Conservation (phyloP, 805 yeast genomes). For the Lachancea cidri region DNA sequence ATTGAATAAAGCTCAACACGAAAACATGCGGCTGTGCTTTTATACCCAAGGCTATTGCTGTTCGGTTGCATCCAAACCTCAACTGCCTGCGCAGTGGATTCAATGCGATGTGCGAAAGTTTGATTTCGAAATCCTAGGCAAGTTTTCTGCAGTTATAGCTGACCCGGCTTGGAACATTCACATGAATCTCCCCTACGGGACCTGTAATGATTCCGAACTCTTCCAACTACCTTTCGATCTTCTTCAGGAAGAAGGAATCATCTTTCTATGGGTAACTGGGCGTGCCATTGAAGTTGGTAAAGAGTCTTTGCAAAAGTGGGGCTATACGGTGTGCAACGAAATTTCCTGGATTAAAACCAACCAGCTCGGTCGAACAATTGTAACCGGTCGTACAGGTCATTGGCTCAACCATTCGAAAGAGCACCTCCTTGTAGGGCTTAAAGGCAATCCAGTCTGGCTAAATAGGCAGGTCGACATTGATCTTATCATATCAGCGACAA, state of each 20-base stretch:
- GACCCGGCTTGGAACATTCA: slow-evolving; percentile 98
- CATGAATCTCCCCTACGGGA: slow-evolving; percentile 75
- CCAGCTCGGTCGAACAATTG: slow-evolving; percentile 80
- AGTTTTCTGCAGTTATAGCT: slow-evolving; percentile 77
- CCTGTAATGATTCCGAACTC: slow-evolving; percentile 73
- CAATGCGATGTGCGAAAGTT: slow-evolving; percentile 74
- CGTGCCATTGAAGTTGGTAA: slow-evolving; percentile 87
- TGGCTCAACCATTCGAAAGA: slow-evolving; percentile 96
- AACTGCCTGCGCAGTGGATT: slow-evolving; percentile 75
- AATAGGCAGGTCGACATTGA: slow-evolving; percentile 65
- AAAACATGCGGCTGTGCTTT: slow-evolving; percentile 24
- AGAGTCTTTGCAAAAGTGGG: slow-evolving; percentile 73
- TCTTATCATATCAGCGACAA: slow-evolving; percentile 70
- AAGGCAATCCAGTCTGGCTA: slow-evolving; percentile 76
- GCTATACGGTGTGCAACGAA: slow-evolving; percentile 73
- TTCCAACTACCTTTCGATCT: slow-evolving; percentile 57
- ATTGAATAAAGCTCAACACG: slow-evolving; percentile 17
- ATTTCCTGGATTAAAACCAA: slow-evolving; percentile 88
- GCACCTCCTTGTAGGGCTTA: slow-evolving; percentile 78
- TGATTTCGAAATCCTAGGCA: slow-evolving; percentile 67
- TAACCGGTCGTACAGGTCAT: slow-evolving; percentile 95
- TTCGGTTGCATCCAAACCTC: slow-evolving; percentile 30
- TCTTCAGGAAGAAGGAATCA: slow-evolving; percentile 78
- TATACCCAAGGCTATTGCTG: slow-evolving; percentile 35
- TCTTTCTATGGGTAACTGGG: slow-evolving; percentile 92